These are phyloP conservation scores for Penicillium goetzii DNA, from an alignment of 495 filamentous ascomycete genomes.

Conservation along the genomic window DNA sequence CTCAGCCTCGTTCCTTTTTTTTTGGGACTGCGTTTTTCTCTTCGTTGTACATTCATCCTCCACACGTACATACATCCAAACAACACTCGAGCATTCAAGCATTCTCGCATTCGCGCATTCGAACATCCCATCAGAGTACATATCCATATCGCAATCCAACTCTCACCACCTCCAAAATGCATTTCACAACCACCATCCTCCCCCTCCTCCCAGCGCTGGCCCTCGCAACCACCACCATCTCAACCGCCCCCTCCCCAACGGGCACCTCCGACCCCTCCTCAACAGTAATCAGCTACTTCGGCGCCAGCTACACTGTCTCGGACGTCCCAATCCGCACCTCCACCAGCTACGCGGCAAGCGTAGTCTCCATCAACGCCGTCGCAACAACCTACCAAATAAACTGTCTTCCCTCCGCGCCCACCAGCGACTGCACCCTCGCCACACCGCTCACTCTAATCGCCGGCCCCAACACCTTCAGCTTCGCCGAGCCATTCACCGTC, in stretches of 20 bases:
- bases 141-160: not conserved
- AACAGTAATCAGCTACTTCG: constrained; percentile 9
- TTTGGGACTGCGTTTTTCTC: not conserved
- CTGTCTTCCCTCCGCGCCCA: constrained; percentile 26
- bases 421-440: constrained; percentile 24
- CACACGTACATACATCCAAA: not conserved
- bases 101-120: not conserved
- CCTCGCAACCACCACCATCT: not conserved
- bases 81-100: not conserved
- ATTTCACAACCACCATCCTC: not conserved
- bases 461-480: constrained; percentile 23
- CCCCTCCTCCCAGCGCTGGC: not conserved
- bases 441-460: constrained; percentile 33
- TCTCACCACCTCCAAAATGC: not conserved
- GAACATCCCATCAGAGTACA: not conserved
- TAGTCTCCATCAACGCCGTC: constrained; percentile 27
- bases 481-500: not conserved
- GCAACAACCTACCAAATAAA: constrained; percentile 37
- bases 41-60: not conserved
- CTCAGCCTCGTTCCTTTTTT: not conserved
- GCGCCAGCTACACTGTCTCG: not conserved
- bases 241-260: not conserved
- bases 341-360: constrained; percentile 31
- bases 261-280: not conserved
- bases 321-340: constrained; percentile 8